A percentile compares a stretch with the other conserved stretches of the same genome.
Evolutionary conservation across 768 basidiomycete genomes (phyloP).

Genomic region (Xanthoconium purpureum): DNA sequence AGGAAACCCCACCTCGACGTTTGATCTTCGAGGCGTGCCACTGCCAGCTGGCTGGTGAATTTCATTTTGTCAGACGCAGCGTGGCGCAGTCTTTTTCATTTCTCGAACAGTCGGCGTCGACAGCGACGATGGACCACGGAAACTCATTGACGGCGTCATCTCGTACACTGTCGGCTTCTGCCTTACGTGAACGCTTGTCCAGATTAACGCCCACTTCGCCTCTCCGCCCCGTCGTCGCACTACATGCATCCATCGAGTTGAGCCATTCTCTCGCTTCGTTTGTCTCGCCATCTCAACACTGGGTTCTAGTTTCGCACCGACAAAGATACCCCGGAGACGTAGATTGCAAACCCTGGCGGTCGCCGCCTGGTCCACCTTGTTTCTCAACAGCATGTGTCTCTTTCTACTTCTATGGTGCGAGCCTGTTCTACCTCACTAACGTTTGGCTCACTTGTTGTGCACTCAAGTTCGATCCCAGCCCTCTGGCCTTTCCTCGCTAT

Average conservation of each 20-base stretch:
- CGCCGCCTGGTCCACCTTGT: slow-evolving; percentile 81
- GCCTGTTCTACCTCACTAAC: not conserved
- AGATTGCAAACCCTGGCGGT: slow-evolving; percentile 88
- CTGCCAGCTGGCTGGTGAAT: no score
- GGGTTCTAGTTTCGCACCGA: slow-evolving; percentile 69
- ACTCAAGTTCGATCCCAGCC: slow-evolving; percentile 76
- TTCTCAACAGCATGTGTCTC: slow-evolving; percentile 59
- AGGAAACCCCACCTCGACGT: no score
- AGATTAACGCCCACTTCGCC: slow-evolving; percentile 52
- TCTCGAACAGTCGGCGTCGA: not conserved
- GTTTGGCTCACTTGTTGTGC: not conserved
- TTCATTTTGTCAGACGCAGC: not conserved
- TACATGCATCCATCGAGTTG: slow-evolving; percentile 77
- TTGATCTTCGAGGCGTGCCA: no score
- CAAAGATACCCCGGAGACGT: slow-evolving; percentile 80
- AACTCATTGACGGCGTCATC: slow-evolving; percentile 37
- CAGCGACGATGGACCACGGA: slow-evolving; percentile 32
- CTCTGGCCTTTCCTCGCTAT: slow-evolving; percentile 81
- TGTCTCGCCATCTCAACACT: not conserved
- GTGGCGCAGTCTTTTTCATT: not conserved
- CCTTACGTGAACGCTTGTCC: slow-evolving; percentile 61
- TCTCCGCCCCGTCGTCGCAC: slow-evolving; percentile 57
- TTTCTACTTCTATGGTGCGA: slow-evolving; percentile 84
- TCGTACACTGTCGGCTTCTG: slow-evolving; percentile 56
- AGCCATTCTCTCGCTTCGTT: slow-evolving; percentile 12